These are phyloP conservation scores for Fusarium globosum DNA, from an alignment of 2,329 filamentous ascomycete species.

Conservation along the genomic window DNA sequence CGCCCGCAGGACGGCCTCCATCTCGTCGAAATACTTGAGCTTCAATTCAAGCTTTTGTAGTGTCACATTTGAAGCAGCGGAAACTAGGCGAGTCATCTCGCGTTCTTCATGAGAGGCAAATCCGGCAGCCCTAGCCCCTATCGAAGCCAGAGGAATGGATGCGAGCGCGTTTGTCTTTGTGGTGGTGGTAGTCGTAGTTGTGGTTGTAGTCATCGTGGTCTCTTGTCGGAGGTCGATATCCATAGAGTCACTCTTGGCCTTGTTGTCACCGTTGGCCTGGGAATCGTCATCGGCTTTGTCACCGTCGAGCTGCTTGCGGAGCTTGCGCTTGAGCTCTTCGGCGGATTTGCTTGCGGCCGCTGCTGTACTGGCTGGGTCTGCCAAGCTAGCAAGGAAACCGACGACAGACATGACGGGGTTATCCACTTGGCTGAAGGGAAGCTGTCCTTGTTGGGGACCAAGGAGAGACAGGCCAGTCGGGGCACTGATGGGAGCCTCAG, in stretches of 20 bases:
- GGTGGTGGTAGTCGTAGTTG: constrained; percentile 60
- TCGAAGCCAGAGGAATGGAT: constrained; percentile 85
- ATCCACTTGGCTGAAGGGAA: constrained; percentile 91
- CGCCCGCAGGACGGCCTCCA: constrained; percentile 90
- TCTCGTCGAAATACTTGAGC: constrained; percentile 94
- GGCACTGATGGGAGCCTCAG: constrained; percentile 66
- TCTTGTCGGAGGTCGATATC: constrained; percentile 69
- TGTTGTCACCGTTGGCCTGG: constrained; percentile 69
- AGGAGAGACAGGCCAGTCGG: constrained; percentile 72
- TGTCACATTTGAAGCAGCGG: constrained; percentile 91
- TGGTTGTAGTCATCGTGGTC: constrained; percentile 63
- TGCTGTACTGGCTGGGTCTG: constrained; percentile 89
- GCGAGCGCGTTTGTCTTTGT: constrained; percentile 66
- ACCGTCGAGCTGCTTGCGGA: constrained; percentile 81
- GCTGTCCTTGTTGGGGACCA: constrained; percentile 78
- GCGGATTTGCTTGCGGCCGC: constrained; percentile 90
- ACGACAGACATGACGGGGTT: constrained; percentile 98
- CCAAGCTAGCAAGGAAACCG: constrained; percentile 90
- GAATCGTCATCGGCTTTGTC: constrained; percentile 52
- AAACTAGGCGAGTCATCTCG: constrained; percentile 93
- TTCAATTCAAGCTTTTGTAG: constrained; percentile 96
- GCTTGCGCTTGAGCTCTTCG: constrained; percentile 82
- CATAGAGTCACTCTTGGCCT: constrained; percentile 70
- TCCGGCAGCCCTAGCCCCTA: constrained; percentile 85
- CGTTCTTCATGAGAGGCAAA: constrained; percentile 96